Conservation (phyloP, 1,284 basidiomycete species). For the Tilletia setariae region DNA sequence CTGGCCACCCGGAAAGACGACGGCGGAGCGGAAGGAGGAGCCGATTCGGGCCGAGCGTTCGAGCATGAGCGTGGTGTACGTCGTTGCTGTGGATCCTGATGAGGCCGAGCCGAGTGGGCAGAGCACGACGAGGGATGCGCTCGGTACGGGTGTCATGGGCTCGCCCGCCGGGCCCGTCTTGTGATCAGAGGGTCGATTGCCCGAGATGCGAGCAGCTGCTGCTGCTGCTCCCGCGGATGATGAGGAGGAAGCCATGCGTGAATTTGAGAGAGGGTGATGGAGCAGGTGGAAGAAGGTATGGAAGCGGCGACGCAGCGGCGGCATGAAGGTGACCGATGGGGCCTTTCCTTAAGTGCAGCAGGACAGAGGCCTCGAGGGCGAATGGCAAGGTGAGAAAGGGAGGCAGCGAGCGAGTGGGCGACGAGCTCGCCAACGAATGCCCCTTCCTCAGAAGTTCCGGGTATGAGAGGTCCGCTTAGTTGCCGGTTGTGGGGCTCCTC, state of each 20-base stretch:
- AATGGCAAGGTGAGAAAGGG: too few relatives aligned
- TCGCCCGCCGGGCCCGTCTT: conserved; percentile 38
- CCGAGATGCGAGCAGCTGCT: not conserved
- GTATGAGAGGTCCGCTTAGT: too few relatives aligned
- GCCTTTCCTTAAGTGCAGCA: too few relatives aligned
- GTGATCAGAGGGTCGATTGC: conserved; percentile 34
- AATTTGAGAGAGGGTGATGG: too few relatives aligned
- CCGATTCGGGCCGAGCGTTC: conserved; percentile 39
- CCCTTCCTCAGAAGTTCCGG: too few relatives aligned
- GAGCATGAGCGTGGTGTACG: conserved; percentile 40
- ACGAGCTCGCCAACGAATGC: too few relatives aligned
- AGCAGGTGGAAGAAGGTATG: too few relatives aligned
- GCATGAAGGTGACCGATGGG: too few relatives aligned
- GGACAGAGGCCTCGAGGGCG: too few relatives aligned
- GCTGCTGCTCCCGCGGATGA: not conserved
- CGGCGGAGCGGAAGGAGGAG: conserved; percentile 43
- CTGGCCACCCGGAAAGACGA: conserved; percentile 48
- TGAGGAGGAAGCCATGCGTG: not conserved
- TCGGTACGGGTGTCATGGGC: conserved; percentile 46
- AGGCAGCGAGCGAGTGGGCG: too few relatives aligned
- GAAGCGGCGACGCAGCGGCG: too few relatives aligned
- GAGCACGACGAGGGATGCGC: conserved; percentile 43
- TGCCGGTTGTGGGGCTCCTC: too few relatives aligned
- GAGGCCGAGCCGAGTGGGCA: conserved; percentile 25
- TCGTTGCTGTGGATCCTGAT: not conserved